phyloP scores from a whole-genome alignment of 352 stramenopile genomes.

The Phytophthora kernoviae region DNA sequence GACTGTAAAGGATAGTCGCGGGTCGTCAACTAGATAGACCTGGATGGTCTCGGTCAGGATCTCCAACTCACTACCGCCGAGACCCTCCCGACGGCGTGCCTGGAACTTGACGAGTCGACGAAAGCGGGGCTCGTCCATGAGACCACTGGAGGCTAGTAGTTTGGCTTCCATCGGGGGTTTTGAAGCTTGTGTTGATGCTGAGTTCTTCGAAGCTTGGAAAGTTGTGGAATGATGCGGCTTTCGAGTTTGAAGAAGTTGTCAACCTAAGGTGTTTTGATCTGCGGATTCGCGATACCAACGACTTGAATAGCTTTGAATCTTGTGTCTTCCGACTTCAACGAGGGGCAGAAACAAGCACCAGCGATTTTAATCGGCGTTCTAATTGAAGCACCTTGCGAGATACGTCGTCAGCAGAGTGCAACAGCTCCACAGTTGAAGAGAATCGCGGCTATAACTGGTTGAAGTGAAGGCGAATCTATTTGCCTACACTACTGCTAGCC shows the following conservation, averaged over 20 bases:
- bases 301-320: too few relatives aligned
- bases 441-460: too few relatives aligned
- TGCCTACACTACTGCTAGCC: too few relatives aligned
- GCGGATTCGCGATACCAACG: too few relatives aligned
- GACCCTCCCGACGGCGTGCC: slow-evolving; percentile 45
- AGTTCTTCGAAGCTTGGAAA: slow-evolving; percentile 4
- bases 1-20: slow-evolving; percentile 45
- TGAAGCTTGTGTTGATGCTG: not conserved
- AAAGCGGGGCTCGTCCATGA: slow-evolving; percentile 44
- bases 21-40: slow-evolving; percentile 29
- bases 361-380: too few relatives aligned
- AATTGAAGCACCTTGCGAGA: too few relatives aligned
- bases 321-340: too few relatives aligned
- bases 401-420: too few relatives aligned
- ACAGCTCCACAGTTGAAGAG: too few relatives aligned
- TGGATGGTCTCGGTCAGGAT: slow-evolving; percentile 38
- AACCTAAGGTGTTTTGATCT: not conserved
- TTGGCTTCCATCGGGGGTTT: slow-evolving; percentile 27
- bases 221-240: slow-evolving; percentile 16
- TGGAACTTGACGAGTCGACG: slow-evolving; percentile 66
- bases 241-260: too few relatives aligned
- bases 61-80: slow-evolving; percentile 46
- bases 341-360: too few relatives aligned
- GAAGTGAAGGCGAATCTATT: too few relatives aligned
- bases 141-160: slow-evolving; percentile 26